Conservation (phyloP, 139 green algal genomes). For the Nannochloris sp. region DNA sequence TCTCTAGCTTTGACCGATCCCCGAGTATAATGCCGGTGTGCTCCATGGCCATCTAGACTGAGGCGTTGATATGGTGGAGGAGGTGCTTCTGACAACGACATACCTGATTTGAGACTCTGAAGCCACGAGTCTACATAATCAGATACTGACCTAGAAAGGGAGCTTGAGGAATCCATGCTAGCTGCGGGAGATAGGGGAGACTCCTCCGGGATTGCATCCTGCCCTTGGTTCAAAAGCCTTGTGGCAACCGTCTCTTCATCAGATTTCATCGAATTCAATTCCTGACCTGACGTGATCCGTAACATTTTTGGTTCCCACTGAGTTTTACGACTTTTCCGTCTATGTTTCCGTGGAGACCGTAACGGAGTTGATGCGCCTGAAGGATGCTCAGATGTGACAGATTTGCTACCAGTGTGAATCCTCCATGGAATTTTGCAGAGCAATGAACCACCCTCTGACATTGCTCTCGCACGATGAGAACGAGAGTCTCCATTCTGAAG, state of each 20-base stretch:
- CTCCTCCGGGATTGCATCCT: neutral
- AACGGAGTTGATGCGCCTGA: too few species aligned
- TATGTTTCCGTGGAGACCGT: too few species aligned
- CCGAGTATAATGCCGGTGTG: constrained; percentile 12
- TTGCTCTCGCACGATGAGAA: too few species aligned
- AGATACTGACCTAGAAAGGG: neutral
- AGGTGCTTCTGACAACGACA: neutral
- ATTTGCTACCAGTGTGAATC: too few species aligned
- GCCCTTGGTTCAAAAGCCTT: neutral
- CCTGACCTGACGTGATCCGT: neutral
- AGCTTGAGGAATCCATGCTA: neutral
- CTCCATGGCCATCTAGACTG: constrained; percentile 11
- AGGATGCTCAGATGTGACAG: too few species aligned
- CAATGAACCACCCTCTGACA: too few species aligned
- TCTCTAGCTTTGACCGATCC: constrained; percentile 8
- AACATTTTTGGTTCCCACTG: constrained; percentile 1
- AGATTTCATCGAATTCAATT: neutral
- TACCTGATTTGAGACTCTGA: neutral
- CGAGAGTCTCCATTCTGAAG: too few species aligned
- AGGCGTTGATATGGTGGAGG: neutral
- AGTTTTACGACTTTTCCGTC: too few species aligned
- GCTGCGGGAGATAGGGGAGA: neutral
- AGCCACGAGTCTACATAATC: constrained; percentile 1
- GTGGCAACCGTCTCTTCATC: neutral
- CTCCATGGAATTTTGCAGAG: too few species aligned